Conservation (phyloP, 2,329 filamentous ascomycete genomes). For the Waltergamsia citrina region DNA sequence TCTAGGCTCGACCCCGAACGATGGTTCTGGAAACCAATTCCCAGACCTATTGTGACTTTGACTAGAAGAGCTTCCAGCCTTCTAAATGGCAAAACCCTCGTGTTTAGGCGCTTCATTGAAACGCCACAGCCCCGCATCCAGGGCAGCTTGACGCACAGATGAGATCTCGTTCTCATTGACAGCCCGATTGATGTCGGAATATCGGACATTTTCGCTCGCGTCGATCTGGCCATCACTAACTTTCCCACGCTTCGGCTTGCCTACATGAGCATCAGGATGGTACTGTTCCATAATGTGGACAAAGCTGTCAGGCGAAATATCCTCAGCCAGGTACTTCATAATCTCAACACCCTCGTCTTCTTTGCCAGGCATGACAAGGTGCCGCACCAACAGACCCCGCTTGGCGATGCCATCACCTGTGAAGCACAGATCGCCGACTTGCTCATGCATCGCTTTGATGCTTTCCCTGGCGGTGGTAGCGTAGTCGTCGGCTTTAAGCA, state of each 20-base stretch:
- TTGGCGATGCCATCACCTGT: conserved; percentile 74
- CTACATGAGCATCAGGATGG: conserved; percentile 70
- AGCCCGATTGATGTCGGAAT: conserved; percentile 70
- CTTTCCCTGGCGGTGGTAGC: conserved; percentile 63
- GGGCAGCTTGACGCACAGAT: conserved; percentile 56
- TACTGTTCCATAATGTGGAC: conserved; percentile 90
- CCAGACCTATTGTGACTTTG: too few relatives aligned
- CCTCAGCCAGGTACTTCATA: conserved; percentile 64
- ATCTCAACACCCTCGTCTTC: conserved; percentile 66
- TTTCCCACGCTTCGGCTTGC: conserved; percentile 44
- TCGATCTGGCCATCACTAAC: conserved; percentile 10
- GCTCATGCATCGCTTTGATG: conserved; percentile 68
- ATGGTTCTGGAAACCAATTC: neutral
- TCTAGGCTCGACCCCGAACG: too few relatives aligned
- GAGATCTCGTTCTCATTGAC: conserved; percentile 42
- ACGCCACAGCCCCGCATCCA: conserved; percentile 66
- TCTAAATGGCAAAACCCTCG: conserved; percentile 41
- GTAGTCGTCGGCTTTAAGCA: conserved; percentile 75
- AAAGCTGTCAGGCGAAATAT: conserved; percentile 67
- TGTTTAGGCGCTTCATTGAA: conserved; percentile 58
- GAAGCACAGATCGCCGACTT: conserved; percentile 78
- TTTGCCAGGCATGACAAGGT: conserved; percentile 78
- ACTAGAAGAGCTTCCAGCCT: too few relatives aligned
- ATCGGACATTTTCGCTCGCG: conserved; percentile 43
- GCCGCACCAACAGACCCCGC: conserved; percentile 64